Conservation (phyloP, 192 early-diverging fungal species). For the Backusella tarrabulga region DNA sequence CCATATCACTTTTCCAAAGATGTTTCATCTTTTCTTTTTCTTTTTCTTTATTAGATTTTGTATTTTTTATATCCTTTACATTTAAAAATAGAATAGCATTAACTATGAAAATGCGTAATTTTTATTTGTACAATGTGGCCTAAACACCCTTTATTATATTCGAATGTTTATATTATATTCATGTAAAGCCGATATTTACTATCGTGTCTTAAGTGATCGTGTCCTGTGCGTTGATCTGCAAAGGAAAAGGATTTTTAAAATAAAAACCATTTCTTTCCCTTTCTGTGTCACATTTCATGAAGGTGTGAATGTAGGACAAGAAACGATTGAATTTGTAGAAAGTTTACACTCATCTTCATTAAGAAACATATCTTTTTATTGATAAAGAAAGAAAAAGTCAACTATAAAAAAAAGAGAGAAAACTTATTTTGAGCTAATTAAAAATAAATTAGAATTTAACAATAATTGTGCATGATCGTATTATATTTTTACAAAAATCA, state of each 20-base stretch:
- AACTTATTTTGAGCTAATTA: neutral
- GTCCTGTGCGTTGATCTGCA: slow-evolving; percentile 5
- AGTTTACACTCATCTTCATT: neutral
- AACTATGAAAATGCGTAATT: too few relatives aligned
- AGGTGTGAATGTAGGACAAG: neutral
- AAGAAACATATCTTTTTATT: neutral
- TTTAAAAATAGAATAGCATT: too few relatives aligned
- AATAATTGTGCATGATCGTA: neutral
- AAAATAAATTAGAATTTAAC: neutral
- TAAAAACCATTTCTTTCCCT: neutral
- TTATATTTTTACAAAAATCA: neutral
- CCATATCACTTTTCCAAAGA: neutral
- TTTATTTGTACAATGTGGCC: neutral
- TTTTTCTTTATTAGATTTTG: too few relatives aligned
- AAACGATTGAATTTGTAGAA: neutral
- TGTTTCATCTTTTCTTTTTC: too few relatives aligned
- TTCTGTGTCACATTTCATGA: neutral
- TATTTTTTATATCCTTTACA: too few relatives aligned
- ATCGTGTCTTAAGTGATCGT: neutral
- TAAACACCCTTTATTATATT: neutral
- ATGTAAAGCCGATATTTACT: neutral
- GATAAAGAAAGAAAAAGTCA: neutral
- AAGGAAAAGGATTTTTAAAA: neutral
- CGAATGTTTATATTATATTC: neutral
- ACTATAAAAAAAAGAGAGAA: neutral